Percentiles rank a stretch among this genome's conserved stretches.
These are phyloP conservation scores for Colletotrichum zoysiae DNA, from an alignment of 2,329 filamentous ascomycete genomes.

Conservation along the genomic window DNA sequence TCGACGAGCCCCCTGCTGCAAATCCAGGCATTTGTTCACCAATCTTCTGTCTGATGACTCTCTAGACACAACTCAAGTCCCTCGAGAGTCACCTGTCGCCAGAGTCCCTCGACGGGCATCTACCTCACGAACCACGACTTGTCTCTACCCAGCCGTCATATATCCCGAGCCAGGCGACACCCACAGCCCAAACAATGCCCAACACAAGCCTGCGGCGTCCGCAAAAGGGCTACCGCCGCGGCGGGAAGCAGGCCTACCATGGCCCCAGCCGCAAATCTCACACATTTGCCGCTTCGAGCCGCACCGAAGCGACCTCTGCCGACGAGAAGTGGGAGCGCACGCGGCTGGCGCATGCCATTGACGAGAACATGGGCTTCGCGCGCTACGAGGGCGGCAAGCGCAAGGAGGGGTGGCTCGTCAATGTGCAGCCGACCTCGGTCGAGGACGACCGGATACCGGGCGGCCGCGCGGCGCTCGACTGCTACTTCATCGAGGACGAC, in stretches of 20 bases:
- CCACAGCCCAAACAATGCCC: conserved; percentile 60
- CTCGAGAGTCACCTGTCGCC: conserved; percentile 19
- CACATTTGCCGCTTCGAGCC: conserved; percentile 83
- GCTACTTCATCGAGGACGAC: conserved; percentile 95
- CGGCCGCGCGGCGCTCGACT: conserved; percentile 91
- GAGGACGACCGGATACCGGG: conserved; percentile 86
- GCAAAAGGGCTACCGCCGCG: conserved; percentile 76
- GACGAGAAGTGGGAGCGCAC: conserved; percentile 94
- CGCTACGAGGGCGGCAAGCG: conserved; percentile 89
- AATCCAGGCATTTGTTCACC: not conserved
- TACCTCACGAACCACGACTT: conserved; percentile 6
- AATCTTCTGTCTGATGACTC: conserved; percentile 15
- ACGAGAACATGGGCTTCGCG: conserved; percentile 94
- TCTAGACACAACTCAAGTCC: conserved; percentile 5
- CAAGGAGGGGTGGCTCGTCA: conserved; percentile 92
- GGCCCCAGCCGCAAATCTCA: conserved; percentile 72
- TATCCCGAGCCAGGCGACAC: not conserved
- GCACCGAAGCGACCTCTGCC: conserved; percentile 87
- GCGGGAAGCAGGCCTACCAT: conserved; percentile 77
- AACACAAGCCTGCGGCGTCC: conserved; percentile 71
- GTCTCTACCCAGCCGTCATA: conserved; percentile 16
- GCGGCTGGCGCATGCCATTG: conserved; percentile 86
- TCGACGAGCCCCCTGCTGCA: not conserved
- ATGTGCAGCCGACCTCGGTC: conserved; percentile 91
- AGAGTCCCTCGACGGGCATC: conserved; percentile 24